Evolutionary conservation across 768 basidiomycete species (phyloP), one percentile per base, ranked within the genome.

Genomic region (Psilocybe sp.): DNA sequence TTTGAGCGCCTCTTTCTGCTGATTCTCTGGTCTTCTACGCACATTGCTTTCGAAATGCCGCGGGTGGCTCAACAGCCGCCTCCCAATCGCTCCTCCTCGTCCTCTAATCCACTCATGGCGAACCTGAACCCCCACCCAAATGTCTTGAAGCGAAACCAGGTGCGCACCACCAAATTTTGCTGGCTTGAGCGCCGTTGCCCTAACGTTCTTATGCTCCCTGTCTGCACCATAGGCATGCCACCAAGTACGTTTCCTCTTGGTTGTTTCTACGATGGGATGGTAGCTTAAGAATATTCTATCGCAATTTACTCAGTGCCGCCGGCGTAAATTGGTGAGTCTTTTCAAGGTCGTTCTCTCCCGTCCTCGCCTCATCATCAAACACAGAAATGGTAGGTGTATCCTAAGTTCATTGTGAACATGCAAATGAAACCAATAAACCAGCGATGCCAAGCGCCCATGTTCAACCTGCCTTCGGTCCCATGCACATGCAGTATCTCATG

Each of bases 391-490:
- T 84, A 69, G 35, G 47, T 45, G 47, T 16, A 31, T 37, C 48
- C 16, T 31, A n/a, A 33, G 32, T 40, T 43, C 35, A 13, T 44
- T 28, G 23, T 14, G 40, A 38, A 20, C 14, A 13, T 32, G 46
- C 31, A 36, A 19, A 52, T 44, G 37, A 35, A 53, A 18, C 38
- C 33, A 16, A 39, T 28, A 18, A 34, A 35, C 49, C 52, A 89
- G 87, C 62, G 88, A 90, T 58, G 85, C 87, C 6, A 82, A 85
- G 60, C 71, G 83, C 37, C 88, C 88, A 4, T 89, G 88, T 60
- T 83, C 87, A 20, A 89, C 88, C 2, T 89, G 88, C 60, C 72
- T 83, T 50, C 80, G 87, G 31, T 89, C 87, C 16, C 86, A 88
- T 71, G 75, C 83, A 1, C 84, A 89, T 67, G 80, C 85, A 8